Evolutionary conservation across 345 rosid species (phyloP).

Genomic region (Triadica sebifera): DNA sequence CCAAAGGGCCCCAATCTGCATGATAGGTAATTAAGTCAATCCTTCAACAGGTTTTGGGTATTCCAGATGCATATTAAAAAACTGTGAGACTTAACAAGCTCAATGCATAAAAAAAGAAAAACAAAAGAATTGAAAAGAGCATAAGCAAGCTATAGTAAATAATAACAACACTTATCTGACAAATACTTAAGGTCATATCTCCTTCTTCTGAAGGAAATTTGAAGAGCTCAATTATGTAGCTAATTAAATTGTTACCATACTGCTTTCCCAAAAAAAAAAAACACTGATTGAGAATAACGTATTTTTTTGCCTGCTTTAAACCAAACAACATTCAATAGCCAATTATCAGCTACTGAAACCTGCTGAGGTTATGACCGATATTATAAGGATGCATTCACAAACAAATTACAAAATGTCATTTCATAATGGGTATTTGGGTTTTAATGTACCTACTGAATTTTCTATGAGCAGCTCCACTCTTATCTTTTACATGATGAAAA

Average conservation of each 20-base stretch:
- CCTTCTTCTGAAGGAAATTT: neutral
- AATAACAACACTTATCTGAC: neutral
- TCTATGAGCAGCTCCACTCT: neutral
- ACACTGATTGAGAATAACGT: neutral
- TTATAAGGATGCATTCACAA: neutral
- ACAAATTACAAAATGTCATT: neutral
- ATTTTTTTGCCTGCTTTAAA: neutral
- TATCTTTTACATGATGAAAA: neutral
- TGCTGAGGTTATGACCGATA: neutral
- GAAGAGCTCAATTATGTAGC: neutral
- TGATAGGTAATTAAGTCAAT: constrained; percentile 18
- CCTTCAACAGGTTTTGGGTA: neutral
- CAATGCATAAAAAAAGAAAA: neutral
- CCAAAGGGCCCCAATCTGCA: constrained; percentile 94
- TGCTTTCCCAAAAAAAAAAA: neutral
- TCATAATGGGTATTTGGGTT: neutral
- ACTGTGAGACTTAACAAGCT: constrained; percentile 10
- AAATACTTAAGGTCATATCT: neutral
- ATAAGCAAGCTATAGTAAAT: constrained; percentile 1
- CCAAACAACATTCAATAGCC: neutral
- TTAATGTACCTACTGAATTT: neutral
- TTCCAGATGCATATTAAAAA: neutral
- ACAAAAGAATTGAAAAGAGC: neutral
- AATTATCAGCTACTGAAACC: neutral
- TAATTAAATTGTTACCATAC: constrained; percentile 1